A percentile compares a stretch with the other conserved stretches of the same genome.
Evolutionary conservation across 495 filamentous ascomycete genomes (phyloP).

Genomic region (Hypoxylon rickii): DNA sequence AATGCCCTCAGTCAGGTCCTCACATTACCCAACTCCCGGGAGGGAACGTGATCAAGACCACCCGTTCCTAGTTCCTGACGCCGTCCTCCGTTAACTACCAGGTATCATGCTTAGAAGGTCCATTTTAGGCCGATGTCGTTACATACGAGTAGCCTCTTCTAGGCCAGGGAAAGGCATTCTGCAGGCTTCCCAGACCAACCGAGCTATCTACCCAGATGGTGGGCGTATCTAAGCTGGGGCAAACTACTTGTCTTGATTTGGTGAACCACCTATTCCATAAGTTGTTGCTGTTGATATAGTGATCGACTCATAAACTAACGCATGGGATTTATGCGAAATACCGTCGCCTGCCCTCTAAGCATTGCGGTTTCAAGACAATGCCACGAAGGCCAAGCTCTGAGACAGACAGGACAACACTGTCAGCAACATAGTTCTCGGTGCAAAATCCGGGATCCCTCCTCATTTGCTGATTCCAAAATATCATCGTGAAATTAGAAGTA

Average conservation of each 20-base stretch:
- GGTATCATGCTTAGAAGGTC: not conserved
- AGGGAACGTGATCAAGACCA: not conserved
- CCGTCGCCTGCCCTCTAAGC: not conserved
- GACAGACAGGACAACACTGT: slow-evolving; percentile 6
- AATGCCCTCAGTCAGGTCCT: too few species aligned
- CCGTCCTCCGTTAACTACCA: not conserved
- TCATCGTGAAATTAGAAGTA: too few species aligned
- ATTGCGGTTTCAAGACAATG: not conserved
- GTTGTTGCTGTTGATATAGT: too few species aligned
- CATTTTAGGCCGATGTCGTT: not conserved
- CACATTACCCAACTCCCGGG: slow-evolving; percentile 6
- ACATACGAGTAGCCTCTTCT: too few species aligned
- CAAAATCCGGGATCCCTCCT: not conserved
- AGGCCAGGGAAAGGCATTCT: not conserved
- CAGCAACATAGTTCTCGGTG: not conserved
- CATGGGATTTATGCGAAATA: too few species aligned
- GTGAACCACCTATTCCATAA: too few species aligned
- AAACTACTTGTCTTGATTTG: too few species aligned
- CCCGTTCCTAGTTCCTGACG: not conserved
- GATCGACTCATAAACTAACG: too few species aligned
- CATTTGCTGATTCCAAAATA: not conserved
- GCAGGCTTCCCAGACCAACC: slow-evolving; percentile 14
- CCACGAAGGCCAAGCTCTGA: slow-evolving; percentile 2
- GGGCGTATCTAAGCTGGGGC: too few species aligned
- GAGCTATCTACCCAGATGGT: too few species aligned